Evolutionary conservation across 768 basidiomycete genomes (phyloP).

Genomic region (Mycena galericulata): DNA sequence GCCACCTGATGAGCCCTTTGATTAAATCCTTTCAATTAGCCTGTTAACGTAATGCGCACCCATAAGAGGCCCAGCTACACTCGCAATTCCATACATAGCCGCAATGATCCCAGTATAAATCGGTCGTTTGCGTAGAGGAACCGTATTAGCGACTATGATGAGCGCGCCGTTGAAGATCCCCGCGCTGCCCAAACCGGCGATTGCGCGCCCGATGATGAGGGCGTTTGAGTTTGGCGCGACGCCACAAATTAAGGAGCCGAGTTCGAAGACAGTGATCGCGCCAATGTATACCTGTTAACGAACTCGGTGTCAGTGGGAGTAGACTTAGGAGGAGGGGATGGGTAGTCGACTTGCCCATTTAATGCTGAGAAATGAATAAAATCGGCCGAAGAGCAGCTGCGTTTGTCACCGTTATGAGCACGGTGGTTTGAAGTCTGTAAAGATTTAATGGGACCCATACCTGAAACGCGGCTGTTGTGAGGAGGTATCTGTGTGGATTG

Average conservation of each 20-base stretch:
- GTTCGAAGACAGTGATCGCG: constrained; percentile 4
- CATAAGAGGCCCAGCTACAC: constrained; percentile 1
- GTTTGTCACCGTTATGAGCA: no score
- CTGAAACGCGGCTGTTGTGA: constrained; percentile 25
- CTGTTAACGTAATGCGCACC: background rate
- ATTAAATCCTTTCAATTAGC: no score
- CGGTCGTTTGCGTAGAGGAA: constrained; percentile 14
- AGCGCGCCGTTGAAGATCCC: constrained; percentile 22
- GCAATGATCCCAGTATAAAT: constrained; percentile 23
- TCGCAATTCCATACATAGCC: constrained; percentile 18
- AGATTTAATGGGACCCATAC: no score
- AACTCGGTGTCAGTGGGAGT: no score
- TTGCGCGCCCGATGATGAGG: constrained; percentile 28
- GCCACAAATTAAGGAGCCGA: constrained; percentile 16
- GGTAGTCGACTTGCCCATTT: constrained; percentile 14
- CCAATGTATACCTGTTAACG: background rate
- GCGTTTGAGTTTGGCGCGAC: constrained; percentile 14
- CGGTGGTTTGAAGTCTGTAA: no score
- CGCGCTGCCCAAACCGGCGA: constrained; percentile 24
- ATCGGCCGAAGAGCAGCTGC: constrained; percentile 23
- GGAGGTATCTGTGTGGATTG: constrained; percentile 5
- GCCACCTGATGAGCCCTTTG: background rate
- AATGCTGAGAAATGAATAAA: constrained; percentile 18
- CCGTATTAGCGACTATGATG: constrained; percentile 26
- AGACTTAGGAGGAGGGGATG: no score